Evolutionary conservation across 768 basidiomycete genomes (phyloP).

Genomic region (Rubroboletus satanas): DNA sequence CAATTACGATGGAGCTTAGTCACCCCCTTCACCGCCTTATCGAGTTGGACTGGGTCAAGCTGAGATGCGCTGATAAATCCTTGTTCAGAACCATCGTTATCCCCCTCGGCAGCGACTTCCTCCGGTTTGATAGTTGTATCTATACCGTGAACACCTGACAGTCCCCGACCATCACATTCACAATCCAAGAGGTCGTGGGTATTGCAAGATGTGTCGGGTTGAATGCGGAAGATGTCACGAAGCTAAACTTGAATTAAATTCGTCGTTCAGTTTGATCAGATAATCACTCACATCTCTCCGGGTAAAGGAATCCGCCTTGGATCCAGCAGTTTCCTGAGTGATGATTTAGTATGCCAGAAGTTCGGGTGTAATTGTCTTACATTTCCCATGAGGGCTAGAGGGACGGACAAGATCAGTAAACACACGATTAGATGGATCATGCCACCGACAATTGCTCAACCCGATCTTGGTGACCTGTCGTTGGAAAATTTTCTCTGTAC

Average conservation of each 20-base stretch:
- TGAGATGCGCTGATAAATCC: slow-evolving; percentile 70
- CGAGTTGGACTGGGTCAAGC: slow-evolving; percentile 42
- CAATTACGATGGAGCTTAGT: slow-evolving; percentile 14
- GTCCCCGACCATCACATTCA: slow-evolving; percentile 45
- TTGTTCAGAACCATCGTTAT: slow-evolving; percentile 28
- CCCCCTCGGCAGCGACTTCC: slow-evolving; percentile 25
- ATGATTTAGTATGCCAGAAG: slow-evolving; percentile 7
- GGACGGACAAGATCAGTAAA: slow-evolving; percentile 9
- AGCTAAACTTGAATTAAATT: slow-evolving; percentile 46
- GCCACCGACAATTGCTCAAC: slow-evolving; percentile 71
- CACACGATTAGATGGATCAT: slow-evolving; percentile 1
- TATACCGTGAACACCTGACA: not conserved
- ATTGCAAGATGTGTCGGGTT: slow-evolving; percentile 74
- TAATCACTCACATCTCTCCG: slow-evolving; percentile 66
- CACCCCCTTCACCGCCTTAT: slow-evolving; percentile 53
- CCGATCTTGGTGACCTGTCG: slow-evolving; percentile 93
- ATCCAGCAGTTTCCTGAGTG: slow-evolving; percentile 41
- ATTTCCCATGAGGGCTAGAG: slow-evolving; percentile 66
- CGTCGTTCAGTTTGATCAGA: not conserved
- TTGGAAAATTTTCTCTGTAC: slow-evolving; percentile 84
- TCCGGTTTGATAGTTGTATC: slow-evolving; percentile 19
- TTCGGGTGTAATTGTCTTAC: slow-evolving; percentile 33
- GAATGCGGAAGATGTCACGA: slow-evolving; percentile 88
- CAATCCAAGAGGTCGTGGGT: slow-evolving; percentile 93
- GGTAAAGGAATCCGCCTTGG: slow-evolving; percentile 83